Percentiles rank a stretch among this genome's conserved stretches.
Evolutionary conservation across 2,329 filamentous ascomycete species (phyloP).

Genomic region (Kalmusia sp.): DNA sequence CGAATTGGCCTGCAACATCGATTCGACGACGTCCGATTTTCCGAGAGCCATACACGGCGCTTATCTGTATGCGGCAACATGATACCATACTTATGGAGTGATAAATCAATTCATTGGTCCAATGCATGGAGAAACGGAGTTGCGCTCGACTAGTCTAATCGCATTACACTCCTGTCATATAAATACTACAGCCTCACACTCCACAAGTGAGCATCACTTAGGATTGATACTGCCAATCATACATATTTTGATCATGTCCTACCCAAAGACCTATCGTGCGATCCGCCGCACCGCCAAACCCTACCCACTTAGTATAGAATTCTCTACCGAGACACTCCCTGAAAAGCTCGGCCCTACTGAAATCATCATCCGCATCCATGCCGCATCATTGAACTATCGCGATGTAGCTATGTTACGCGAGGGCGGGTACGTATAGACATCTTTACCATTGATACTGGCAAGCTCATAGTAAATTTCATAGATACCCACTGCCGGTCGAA

Average conservation of each 20-base stretch:
- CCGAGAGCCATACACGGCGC: neutral
- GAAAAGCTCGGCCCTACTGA: constrained; percentile 18
- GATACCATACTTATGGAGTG: too few relatives aligned
- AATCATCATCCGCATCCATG: constrained; percentile 33
- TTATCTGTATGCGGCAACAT: too few relatives aligned
- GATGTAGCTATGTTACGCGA: constrained; percentile 33
- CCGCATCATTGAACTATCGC: constrained; percentile 37
- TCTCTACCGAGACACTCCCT: constrained; percentile 22
- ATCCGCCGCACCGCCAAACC: constrained; percentile 1
- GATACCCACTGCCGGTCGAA: neutral
- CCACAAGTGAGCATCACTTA: neutral
- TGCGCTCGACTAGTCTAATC: too few relatives aligned
- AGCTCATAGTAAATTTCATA: neutral
- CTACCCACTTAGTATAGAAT: constrained; percentile 15
- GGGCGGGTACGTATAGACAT: constrained; percentile 19
- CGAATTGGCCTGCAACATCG: neutral
- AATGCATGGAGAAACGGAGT: too few relatives aligned
- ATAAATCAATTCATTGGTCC: too few relatives aligned
- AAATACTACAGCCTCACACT: neutral
- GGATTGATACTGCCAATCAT: too few relatives aligned
- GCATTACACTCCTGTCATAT: too few relatives aligned
- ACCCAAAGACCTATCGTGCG: constrained; percentile 5
- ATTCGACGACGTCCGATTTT: too few relatives aligned
- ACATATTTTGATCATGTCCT: neutral
- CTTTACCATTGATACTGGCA: neutral